Base-by-base conservation (phyloP, 2,329 filamentous ascomycete species). In the Colletotrichum trifolii region DNA sequence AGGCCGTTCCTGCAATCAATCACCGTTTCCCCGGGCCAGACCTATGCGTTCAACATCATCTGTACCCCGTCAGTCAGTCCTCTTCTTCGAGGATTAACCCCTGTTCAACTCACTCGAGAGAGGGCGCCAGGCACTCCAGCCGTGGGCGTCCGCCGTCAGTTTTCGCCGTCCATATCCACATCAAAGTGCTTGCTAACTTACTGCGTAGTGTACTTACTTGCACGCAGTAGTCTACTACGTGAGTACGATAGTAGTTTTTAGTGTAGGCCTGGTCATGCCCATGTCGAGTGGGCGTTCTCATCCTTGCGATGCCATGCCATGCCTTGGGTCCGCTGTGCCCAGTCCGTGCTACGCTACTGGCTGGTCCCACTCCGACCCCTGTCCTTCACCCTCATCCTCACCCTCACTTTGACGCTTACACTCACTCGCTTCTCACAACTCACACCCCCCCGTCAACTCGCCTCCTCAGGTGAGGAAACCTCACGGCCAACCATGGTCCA, bases 401-500 rank as follows among this genome's bases (percentile, higher is more conserved):
- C 63, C 13, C 53, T 45, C 42, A 9, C 47, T 8, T 25, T 25
- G 25, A 25, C 25, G 25, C 25, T 25, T 25, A 25, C 4, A 25
- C 25, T 25, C 25, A 25, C 25, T 25, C 25, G 25, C 25, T 25
- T 25, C 25, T 25, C 25, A 25, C 25, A 25, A 25, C 33, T 47
- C 54, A 38, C 55, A 25, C 45, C 42, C 43, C 50, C 46, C 36
- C 15, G 61, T 10, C 15, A 46, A 54, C 25, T 49, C 47, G 49
- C 43, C 54, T 60, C 46, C 45, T 64, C 60, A 67, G 55, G 60
- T 52, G 61, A 60, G 61, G 45, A 36, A 52, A 59, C 39, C 60
- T 64, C 50, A 53, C 61, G 56, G 49, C 50, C 64, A 56, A 67
- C 60, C 50, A 45, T 61, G 36, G 25, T 25, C 25, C 25, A 25